Conservation (phyloP, 805 yeast species). For the Metschnikowia similis region DNA sequence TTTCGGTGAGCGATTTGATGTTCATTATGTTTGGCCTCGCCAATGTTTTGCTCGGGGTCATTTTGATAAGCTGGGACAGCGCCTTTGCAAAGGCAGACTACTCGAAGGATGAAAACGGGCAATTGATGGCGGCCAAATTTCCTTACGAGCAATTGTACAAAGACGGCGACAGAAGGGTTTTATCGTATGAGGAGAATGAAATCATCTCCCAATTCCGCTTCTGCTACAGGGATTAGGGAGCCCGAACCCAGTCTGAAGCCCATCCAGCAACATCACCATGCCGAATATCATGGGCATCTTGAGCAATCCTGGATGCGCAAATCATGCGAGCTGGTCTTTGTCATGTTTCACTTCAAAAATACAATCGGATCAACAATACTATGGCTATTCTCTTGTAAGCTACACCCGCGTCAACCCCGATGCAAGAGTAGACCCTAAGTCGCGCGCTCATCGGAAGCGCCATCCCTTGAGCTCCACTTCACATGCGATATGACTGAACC, state of each 20-base stretch:
- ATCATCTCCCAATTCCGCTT: slow-evolving; percentile 9
- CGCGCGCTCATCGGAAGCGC: neutral
- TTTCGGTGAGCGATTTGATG: slow-evolving; percentile 46
- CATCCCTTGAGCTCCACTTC: neutral
- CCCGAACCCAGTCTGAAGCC: neutral
- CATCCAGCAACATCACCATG: neutral
- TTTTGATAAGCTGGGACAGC: slow-evolving; percentile 54
- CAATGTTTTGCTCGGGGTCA: slow-evolving; percentile 64
- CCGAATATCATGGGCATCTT: neutral
- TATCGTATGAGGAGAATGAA: slow-evolving; percentile 17
- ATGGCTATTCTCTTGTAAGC: neutral
- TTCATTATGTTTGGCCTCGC: slow-evolving; percentile 44
- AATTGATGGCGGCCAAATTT: slow-evolving; percentile 13
- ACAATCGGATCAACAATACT: neutral
- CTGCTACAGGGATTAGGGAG: neutral
- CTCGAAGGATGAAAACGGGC: slow-evolving; percentile 4
- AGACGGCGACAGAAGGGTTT: slow-evolving; percentile 5
- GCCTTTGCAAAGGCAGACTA: slow-evolving; percentile 18
- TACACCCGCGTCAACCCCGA: neutral
- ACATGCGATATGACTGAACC: neutral
- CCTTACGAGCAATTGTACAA: slow-evolving; percentile 15
- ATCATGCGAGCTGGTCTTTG: slow-evolving; percentile 2
- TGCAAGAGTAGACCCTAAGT: neutral
- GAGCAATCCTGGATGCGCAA: neutral
- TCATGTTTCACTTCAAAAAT: slow-evolving; percentile 2